Evolutionary conservation across 371 early-diverging fungal species (phyloP).

Genomic region (Conidiobolus incongruus): DNA sequence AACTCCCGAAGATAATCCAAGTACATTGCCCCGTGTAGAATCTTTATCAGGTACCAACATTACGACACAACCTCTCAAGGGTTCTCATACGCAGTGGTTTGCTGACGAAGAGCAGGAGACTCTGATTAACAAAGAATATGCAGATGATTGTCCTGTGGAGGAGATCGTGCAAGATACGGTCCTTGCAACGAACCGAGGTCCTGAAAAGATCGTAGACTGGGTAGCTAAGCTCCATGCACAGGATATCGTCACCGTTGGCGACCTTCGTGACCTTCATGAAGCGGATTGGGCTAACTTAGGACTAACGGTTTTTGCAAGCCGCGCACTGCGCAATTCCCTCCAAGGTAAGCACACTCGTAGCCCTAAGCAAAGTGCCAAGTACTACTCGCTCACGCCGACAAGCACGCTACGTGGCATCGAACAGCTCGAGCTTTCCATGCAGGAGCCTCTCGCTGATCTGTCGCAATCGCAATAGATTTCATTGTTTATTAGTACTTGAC

Average conservation of each 20-base stretch:
- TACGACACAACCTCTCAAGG: no score
- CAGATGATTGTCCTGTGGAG: constrained; percentile 33
- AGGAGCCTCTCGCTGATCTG: background rate
- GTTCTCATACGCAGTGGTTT: background rate
- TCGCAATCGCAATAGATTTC: no score
- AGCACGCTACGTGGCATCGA: constrained; percentile 3
- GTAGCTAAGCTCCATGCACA: constrained; percentile 35
- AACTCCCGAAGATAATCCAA: background rate
- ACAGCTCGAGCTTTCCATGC: background rate
- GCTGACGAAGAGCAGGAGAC: background rate
- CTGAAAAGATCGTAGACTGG: constrained; percentile 57
- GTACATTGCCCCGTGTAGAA: no score
- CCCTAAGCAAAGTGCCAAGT: background rate
- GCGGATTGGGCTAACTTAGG: constrained; percentile 53
- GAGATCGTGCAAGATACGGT: constrained; percentile 45
- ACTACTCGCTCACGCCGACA: background rate
- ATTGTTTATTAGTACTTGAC: no score
- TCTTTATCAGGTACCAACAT: no score
- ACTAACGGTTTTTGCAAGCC: constrained; percentile 66
- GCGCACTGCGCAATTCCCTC: constrained; percentile 61
- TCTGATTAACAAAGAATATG: constrained; percentile 13
- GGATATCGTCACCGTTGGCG: constrained; percentile 62
- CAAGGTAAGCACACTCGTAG: constrained; percentile 18
- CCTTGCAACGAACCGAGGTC: constrained; percentile 29
- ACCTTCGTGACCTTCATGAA: constrained; percentile 45